phyloP scores from a whole-genome alignment of 2,329 filamentous ascomycete species.

The Xylaria sp. region DNA sequence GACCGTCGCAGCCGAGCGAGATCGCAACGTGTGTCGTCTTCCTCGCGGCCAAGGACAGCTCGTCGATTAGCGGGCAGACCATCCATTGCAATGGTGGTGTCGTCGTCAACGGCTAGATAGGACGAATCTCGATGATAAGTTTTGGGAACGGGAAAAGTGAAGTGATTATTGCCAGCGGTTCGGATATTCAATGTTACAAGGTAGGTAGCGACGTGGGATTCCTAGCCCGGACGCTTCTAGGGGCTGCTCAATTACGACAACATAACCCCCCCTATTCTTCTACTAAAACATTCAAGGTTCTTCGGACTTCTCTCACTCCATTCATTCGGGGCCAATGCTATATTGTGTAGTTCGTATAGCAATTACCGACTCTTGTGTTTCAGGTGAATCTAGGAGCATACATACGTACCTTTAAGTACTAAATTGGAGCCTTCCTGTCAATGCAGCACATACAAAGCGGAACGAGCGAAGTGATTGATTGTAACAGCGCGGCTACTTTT shows the following conservation, averaged over 20 bases:
- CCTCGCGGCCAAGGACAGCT: slow-evolving; percentile 78
- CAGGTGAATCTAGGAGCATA: too few species aligned
- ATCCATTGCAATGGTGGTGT: slow-evolving; percentile 64
- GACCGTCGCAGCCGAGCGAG: slow-evolving; percentile 82
- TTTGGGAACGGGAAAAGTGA: too few species aligned
- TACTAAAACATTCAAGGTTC: too few species aligned
- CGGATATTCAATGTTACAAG: background rate
- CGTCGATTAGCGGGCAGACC: slow-evolving; percentile 76
- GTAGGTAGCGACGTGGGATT: background rate
- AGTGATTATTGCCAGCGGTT: too few species aligned
- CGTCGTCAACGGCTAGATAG: slow-evolving; percentile 58
- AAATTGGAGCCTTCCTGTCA: too few species aligned
- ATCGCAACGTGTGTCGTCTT: slow-evolving; percentile 86
- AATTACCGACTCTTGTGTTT: background rate
- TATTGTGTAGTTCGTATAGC: background rate
- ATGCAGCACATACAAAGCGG: too few species aligned
- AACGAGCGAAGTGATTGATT: too few species aligned
- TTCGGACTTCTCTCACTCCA: background rate
- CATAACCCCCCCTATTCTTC: too few species aligned
- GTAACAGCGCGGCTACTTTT: too few species aligned
- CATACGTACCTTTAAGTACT: too few species aligned
- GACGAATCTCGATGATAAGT: background rate
- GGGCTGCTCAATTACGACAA: background rate
- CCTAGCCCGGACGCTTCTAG: background rate
- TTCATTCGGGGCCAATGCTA: background rate